Percentiles rank a stretch among this genome's conserved stretches.
Conservation (phyloP, 768 basidiomycete genomes). For the Amanita inopinata region DNA sequence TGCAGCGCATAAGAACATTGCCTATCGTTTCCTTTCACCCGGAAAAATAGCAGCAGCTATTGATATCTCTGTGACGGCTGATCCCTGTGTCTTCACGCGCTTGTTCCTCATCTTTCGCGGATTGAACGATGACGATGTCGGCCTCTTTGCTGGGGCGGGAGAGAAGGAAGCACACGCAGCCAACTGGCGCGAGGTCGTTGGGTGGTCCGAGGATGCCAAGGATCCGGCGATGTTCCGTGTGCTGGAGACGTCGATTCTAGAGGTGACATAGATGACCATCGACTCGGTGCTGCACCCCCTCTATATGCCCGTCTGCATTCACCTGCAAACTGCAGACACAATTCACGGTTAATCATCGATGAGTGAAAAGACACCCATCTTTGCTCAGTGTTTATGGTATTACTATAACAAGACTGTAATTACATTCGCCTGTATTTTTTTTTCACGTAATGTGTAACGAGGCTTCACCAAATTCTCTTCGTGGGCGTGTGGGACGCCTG, state of each 20-base stretch:
- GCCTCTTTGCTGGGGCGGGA: slow-evolving; percentile 64
- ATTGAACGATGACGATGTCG: slow-evolving; percentile 69
- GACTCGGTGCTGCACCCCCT: too few species aligned
- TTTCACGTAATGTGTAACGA: too few species aligned
- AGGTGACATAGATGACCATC: slow-evolving; percentile 36
- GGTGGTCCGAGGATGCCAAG: slow-evolving; percentile 76
- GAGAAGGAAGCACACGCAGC: slow-evolving; percentile 78
- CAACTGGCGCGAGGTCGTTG: slow-evolving; percentile 76
- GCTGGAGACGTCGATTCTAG: slow-evolving; percentile 70
- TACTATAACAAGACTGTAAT: too few species aligned
- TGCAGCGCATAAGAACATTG: slow-evolving; percentile 74
- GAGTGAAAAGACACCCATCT: too few species aligned
- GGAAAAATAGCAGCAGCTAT: slow-evolving; percentile 76
- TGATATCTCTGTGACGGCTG: slow-evolving; percentile 75
- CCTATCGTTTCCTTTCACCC: slow-evolving; percentile 81
- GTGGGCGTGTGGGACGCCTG: too few species aligned
- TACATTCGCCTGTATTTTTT: too few species aligned
- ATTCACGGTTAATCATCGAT: too few species aligned
- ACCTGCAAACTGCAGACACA: too few species aligned
- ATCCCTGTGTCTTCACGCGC: slow-evolving; percentile 75
- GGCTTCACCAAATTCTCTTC: too few species aligned
- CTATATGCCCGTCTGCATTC: too few species aligned
- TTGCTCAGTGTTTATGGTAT: too few species aligned
- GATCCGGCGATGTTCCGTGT: slow-evolving; percentile 68
- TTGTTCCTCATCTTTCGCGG: slow-evolving; percentile 84